phyloP scores from a whole-genome alignment of 2,329 filamentous ascomycete genomes.

The Xylaria sp. region DNA sequence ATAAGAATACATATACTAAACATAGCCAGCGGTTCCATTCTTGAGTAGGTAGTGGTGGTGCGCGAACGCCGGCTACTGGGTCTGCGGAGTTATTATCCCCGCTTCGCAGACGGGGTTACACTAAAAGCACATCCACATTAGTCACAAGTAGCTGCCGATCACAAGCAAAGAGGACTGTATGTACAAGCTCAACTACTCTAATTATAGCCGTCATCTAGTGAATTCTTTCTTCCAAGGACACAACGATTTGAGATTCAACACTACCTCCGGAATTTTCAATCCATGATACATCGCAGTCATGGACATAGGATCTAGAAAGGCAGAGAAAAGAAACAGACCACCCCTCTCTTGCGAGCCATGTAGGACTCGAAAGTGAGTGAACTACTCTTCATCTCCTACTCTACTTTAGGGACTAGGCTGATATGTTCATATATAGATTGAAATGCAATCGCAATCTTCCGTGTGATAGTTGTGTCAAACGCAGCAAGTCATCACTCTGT shows the following conservation, averaged over 20 bases:
- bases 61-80: background rate
- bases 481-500: slow-evolving; percentile 44
- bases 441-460: slow-evolving; percentile 50
- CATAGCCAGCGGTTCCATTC: background rate
- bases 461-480: slow-evolving; percentile 47
- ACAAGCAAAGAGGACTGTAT: background rate
- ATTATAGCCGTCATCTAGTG: background rate
- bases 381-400: background rate
- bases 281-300: background rate
- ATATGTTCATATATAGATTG: slow-evolving; percentile 38
- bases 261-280: background rate
- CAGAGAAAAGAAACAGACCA: slow-evolving; percentile 50
- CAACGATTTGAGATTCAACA: background rate
- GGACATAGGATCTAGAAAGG: slow-evolving; percentile 29
- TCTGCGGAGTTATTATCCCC: slow-evolving; percentile 31
- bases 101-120: slow-evolving; percentile 3
- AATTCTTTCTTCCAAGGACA: background rate
- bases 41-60: background rate
- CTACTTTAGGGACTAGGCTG: background rate
- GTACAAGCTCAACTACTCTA: background rate
- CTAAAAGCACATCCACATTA: background rate
- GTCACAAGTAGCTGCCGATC: background rate
- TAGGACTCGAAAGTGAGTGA: slow-evolving; percentile 48
- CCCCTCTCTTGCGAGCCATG: slow-evolving; percentile 52
- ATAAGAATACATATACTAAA: background rate